phyloP scores from a whole-genome alignment of 208 protist genomes.

The Leptomonas seymouri region DNA sequence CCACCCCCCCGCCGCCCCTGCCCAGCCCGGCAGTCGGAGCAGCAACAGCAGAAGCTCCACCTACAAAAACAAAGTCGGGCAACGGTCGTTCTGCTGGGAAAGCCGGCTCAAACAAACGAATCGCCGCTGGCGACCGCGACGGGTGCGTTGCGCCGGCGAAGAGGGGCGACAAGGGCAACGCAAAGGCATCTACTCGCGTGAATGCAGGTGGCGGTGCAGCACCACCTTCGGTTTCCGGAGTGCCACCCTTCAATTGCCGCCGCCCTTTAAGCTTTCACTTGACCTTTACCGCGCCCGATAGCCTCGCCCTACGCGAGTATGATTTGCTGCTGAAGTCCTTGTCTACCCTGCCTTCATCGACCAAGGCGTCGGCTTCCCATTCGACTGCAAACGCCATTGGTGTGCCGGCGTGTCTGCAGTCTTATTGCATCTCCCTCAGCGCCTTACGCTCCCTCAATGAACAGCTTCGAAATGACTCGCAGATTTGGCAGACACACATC shows the following conservation, averaged over 20 bases:
- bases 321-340: slow-evolving; percentile 12
- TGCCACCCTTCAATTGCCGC: not conserved
- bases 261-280: slow-evolving; percentile 3
- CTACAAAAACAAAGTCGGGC: not conserved
- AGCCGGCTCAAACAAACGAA: not conserved
- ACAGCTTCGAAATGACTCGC: slow-evolving; percentile 21
- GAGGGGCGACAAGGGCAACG: not conserved
- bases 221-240: not conserved
- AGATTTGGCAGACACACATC: slow-evolving; percentile 25
- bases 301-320: slow-evolving; percentile 27
- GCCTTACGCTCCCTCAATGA: slow-evolving; percentile 26
- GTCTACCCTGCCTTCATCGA: not conserved
- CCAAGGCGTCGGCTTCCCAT: not conserved
- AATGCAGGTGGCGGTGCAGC: not conserved
- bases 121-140: not conserved
- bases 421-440: slow-evolving; percentile 21
- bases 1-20: too few relatives aligned
- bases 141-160: not conserved
- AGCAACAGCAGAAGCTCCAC: too few relatives aligned
- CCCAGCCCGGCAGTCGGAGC: too few relatives aligned
- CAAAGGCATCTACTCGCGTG: not conserved
- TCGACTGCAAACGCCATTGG: not conserved
- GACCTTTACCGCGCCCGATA: not conserved
- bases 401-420: slow-evolving; percentile 15
- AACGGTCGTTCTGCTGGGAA: not conserved